Evolutionary conservation across 805 yeast genomes (phyloP).

Genomic region (Kazachstania taianensis): DNA sequence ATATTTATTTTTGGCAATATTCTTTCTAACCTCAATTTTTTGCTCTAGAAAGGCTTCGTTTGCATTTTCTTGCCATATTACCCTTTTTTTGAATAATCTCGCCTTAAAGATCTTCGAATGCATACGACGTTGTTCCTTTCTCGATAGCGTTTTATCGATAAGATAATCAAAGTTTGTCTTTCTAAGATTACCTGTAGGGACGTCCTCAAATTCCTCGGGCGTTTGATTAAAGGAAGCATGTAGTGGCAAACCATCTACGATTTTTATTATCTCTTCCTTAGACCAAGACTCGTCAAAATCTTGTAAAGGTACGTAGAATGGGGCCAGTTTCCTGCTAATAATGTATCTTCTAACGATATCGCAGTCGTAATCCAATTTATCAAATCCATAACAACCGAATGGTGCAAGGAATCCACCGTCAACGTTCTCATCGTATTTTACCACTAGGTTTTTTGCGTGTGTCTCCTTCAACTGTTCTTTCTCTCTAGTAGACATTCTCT

Average conservation of each 20-base stretch:
- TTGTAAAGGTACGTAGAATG: conserved; percentile 83
- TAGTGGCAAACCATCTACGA: conserved; percentile 41
- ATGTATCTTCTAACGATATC: conserved; percentile 64
- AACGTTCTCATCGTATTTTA: conserved; percentile 56
- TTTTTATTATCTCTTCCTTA: conserved; percentile 51
- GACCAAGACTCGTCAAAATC: conserved; percentile 68
- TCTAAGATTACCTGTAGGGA: conserved; percentile 25
- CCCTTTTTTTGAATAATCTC: conserved; percentile 32
- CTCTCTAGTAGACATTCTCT: conserved; percentile 40
- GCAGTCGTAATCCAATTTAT: conserved; percentile 64
- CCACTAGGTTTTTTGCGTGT: conserved; percentile 49
- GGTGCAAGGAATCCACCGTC: conserved; percentile 96
- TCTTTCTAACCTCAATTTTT: conserved; percentile 28
- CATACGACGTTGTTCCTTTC: conserved; percentile 24
- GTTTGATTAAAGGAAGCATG: conserved; percentile 42
- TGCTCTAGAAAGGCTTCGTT: conserved; percentile 52
- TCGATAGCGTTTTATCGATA: conserved; percentile 22
- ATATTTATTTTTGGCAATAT: conserved; percentile 34
- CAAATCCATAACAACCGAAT: conserved; percentile 70
- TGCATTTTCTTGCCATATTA: conserved; percentile 43
- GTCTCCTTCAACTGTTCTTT: conserved; percentile 42
- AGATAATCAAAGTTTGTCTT: conserved; percentile 21
- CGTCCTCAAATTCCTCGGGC: conserved; percentile 28
- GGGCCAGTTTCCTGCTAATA: conserved; percentile 64
- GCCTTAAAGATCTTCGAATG: conserved; percentile 27